Evolutionary conservation across 169 alveolate genomes (phyloP), one percentile per base, ranked within the genome.

Genomic region (Eimeria brunetti): DNA sequence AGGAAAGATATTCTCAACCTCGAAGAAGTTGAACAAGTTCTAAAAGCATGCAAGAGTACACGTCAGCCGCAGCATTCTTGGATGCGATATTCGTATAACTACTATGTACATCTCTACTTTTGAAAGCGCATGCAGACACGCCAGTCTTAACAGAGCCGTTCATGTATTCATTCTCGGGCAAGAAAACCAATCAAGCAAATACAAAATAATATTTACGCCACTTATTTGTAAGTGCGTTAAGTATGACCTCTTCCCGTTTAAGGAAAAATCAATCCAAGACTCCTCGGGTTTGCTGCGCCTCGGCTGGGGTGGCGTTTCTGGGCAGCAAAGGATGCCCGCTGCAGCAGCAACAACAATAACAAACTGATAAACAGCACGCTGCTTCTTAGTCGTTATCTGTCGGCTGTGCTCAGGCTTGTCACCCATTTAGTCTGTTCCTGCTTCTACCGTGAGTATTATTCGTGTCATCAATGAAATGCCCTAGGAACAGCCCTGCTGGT

Each of bases 321-420:
- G 98, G 84, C 96, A 97, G 94, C 98, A 97, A 44, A 97, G 96
- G 86, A 97, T 97, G 24, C 98, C 98, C 83, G 95, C 97, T 97
- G 94, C 58, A 53, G 53, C 58, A 49, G 38, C 78, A 67, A 27
- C 41, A n/a, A 3, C 44, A 8, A 78, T 30, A 44, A 22, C 56
- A 0, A 73, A 73, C 2, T 18, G 56, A 27, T 7, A 14, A 38
- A 41, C 84, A 36, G 7, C 30, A 36, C 27, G 4, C n/a, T 14
- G 36, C 38, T 27, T 64, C 41, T 8, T 0, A 2, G 9, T 41
- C 75, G 33, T 22, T n/a, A 60, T 18, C 41, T 64, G 2, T 58
- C 8, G 22, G n/a, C 18, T 38, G 84, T 22, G 51, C 84, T 36
- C 56, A 20, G 84, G 53, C 36, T 58, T n/a, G n/a, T n/a, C n/a